Base-by-base conservation (phyloP, 805 yeast species). In the Teunomyces panamensis region DNA sequence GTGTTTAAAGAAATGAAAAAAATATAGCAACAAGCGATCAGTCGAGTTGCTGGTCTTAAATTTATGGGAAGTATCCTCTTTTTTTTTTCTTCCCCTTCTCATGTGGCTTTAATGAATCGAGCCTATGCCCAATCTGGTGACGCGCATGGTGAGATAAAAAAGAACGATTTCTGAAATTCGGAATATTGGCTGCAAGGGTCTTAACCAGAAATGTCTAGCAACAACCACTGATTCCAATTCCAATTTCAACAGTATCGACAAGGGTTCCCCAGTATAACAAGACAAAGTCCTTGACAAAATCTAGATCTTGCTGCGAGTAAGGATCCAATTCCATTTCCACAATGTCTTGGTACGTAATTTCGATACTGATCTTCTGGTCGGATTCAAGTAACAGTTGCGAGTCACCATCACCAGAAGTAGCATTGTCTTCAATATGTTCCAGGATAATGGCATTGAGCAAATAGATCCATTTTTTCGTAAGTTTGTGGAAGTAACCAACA, bases 261-360 rank as follows among this genome's bases (percentile, higher is more conserved):
- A 42, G 45, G 33, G 47, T 28, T 11, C 61, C 64, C 72, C 73
- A 69, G 56, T 72, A 70, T 20, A 57, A 44, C 43, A 59, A 45
- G 5, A 69, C 67, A 56, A 73, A 68, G 29, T 64, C 66, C 43
- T 61, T 59, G 37, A 70, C 64, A 54, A 73, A 73, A 8, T 60
- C 62, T 36, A 65, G 48, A 52, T 72, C 77, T 37, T 61, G 64
- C 32, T 57, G 59, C n/a, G 68, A 64, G 52, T 71, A 70, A 9
- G 75, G 75, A 53, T 73, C 77, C 44, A 73, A 58, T 52, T 69
- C 78, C 70, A 72, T 65, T 37, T 71, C 75, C 9, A 60, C 56
- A 32, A 73, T 53, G 51, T 72, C 77, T 54, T 71, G 75, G 52
- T 69, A 69, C 7, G 74, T 69, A 39, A 73, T 57, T 47, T 63